Percentiles rank a stretch among this genome's conserved stretches.
phyloP scores from a whole-genome alignment of 306 rosid species.

The Heteromeles arbutifolia region DNA sequence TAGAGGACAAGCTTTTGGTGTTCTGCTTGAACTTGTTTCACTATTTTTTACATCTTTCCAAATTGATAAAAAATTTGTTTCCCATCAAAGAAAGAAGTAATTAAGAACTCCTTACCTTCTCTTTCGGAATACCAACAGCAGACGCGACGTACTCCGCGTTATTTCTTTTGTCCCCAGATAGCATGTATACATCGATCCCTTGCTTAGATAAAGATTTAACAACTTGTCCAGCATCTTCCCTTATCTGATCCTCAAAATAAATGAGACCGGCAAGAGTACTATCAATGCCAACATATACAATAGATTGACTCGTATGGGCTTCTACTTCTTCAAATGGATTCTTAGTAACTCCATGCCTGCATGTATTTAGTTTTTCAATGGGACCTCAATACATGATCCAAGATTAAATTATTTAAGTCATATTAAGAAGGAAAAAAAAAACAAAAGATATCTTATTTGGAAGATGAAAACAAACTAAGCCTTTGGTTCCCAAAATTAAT shows the following conservation, averaged over 20 bases:
- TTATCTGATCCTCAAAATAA: slow-evolving; percentile 81
- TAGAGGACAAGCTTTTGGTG: neutral
- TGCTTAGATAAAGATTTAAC: slow-evolving; percentile 56
- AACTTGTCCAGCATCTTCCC: slow-evolving; percentile 74
- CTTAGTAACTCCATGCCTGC: slow-evolving; percentile 64
- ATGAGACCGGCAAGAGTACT: slow-evolving; percentile 63
- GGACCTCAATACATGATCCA: neutral
- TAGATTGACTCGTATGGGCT: slow-evolving; percentile 48
- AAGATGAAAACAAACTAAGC: neutral
- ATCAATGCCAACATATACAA: slow-evolving; percentile 77
- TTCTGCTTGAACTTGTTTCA: neutral
- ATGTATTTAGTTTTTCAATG: slow-evolving; percentile 5
- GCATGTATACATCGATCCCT: slow-evolving; percentile 72
- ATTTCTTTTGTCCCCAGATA: slow-evolving; percentile 88
- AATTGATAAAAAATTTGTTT: neutral
- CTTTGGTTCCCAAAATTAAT: slow-evolving; percentile 2
- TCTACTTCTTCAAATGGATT: slow-evolving; percentile 48
- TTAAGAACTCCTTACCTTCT: slow-evolving; percentile 42
- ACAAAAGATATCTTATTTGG: neutral
- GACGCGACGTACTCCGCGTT: slow-evolving; percentile 88
- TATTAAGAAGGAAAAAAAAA: neutral
- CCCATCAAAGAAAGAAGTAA: neutral
- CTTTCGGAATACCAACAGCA: slow-evolving; percentile 72
- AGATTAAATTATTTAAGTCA: neutral
- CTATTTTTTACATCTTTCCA: no score